Base-by-base conservation (phyloP, 371 early-diverging fungal genomes). In the Actinomortierella wolfii region DNA sequence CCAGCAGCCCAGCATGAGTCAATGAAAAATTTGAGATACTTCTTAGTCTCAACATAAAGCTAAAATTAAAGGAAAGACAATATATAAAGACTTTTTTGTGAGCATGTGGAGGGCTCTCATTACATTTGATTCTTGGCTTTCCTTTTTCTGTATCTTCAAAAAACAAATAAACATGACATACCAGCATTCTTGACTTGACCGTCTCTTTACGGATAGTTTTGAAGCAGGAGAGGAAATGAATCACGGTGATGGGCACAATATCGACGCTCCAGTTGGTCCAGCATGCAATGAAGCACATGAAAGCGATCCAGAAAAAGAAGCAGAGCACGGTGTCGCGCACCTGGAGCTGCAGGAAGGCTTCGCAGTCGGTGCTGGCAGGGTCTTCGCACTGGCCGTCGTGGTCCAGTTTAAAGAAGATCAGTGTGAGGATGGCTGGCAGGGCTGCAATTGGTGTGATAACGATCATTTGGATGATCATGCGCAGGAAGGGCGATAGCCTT, bases 261-360 rank as follows among this genome's bases (percentile, higher is more conserved):
- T 73, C 74, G 13, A 73, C 67, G 8, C 74, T 67, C 74, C 74
- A 73, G 42, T 73, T 73, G 43, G 74, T 73, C 34, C 62, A 42
- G 40, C 74, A 73, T 28, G 67, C 51, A 20, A 63, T 48, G 50
- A 67, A 73, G 67, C 74, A 73, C 74, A 73, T 73, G 44, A 63
- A 48, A 1, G 74, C 67, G 1, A 73, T 40, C 67, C 74, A 67
- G 21, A 63, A 59, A 21, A 73, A 73, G 21, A 67, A 47, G 34
- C 34, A 34, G 34, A 34, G 34, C 34, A 34, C 34, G 11, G 34
- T 34, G 34, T 34, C 34, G 34, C 34, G 34, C 34, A 34, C 7
- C 34, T 34, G 34, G 7, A 34, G 34, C 34, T 34, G 34, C 34
- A 4, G 34, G 34, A 34, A 34, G 34, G 34, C 34, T 34, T 34